A percentile compares a stretch with the other conserved stretches of the same genome.
Evolutionary conservation across 2,329 filamentous ascomycete genomes (phyloP).

Genomic region (Microsporum canis): DNA sequence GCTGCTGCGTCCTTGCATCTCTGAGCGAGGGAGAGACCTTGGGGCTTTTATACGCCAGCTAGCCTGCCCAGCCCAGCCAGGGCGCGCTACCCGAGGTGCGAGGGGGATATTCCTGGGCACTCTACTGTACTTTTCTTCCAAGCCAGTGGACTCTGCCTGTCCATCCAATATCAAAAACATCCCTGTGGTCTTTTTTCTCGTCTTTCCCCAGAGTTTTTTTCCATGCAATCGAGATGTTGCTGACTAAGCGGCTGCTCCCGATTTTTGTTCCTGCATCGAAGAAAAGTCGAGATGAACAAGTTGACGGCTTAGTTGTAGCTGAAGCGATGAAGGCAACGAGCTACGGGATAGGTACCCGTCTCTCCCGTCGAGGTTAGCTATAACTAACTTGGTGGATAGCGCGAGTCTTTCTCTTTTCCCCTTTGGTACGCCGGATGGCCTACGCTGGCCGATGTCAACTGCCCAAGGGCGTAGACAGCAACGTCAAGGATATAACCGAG

Average conservation of each 20-base stretch:
- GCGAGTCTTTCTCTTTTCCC: not conserved
- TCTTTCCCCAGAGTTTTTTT: no score
- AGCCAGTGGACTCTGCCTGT: no score
- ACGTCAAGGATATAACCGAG: not conserved
- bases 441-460: not conserved
- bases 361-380: not conserved
- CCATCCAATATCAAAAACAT: no score
- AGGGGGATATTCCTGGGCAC: no score
- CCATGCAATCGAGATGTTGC: no score
- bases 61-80: no score
- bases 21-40: no score
- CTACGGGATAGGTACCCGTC: not conserved
- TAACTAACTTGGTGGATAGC: not conserved
- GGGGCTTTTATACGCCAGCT: no score
- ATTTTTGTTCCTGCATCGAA: not conserved
- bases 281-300: not conserved
- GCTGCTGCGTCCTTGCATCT: not conserved
- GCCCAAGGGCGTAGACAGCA: not conserved
- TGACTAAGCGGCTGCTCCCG: no score
- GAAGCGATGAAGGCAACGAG: not conserved
- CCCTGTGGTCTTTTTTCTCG: no score
- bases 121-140: no score
- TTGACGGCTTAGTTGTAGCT: not conserved
- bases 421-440: not conserved
- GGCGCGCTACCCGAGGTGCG: no score